phyloP scores from a whole-genome alignment of 2,329 filamentous ascomycete species.

The Colletotrichum chlorophyti region DNA sequence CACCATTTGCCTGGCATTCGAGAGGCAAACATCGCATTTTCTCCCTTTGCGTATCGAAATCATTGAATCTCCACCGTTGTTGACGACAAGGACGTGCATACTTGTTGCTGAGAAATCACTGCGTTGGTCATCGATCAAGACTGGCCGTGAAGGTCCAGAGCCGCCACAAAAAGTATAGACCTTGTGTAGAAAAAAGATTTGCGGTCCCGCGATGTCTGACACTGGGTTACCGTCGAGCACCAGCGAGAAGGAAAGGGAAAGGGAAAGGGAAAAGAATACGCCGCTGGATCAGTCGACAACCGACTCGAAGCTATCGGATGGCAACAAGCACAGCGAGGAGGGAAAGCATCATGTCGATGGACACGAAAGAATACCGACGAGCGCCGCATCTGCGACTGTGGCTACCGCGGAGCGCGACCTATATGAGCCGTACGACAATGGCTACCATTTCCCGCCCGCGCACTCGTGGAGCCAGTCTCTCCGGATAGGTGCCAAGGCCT shows the following conservation, averaged over 20 bases:
- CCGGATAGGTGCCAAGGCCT: conserved; percentile 62
- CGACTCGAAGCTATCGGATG: conserved; percentile 6
- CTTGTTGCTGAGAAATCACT: no score
- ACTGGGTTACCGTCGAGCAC: neutral
- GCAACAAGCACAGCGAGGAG: neutral
- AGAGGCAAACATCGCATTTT: no score
- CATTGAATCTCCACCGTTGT: no score
- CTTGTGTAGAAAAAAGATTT: no score
- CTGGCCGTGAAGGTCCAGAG: no score
- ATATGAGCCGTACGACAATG: conserved; percentile 51
- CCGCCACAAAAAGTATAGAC: no score
- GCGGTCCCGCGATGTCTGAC: conserved; percentile 12
- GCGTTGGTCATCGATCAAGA: no score
- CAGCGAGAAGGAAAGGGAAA: conserved; percentile 16
- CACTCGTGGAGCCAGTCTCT: conserved; percentile 66
- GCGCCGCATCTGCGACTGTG: conserved; percentile 9
- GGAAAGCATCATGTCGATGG: conserved; percentile 7
- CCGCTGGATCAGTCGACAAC: conserved; percentile 4
- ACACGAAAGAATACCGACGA: conserved; percentile 15
- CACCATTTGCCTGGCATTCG: no score
- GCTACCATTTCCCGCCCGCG: conserved; percentile 70
- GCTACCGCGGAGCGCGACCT: conserved; percentile 20
- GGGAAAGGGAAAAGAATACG: conserved; percentile 11
- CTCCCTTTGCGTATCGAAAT: no score
- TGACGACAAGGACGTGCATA: no score